These are phyloP conservation scores for Penicillium parvum DNA, from an alignment of 495 filamentous ascomycete species.

Conservation along the genomic window DNA sequence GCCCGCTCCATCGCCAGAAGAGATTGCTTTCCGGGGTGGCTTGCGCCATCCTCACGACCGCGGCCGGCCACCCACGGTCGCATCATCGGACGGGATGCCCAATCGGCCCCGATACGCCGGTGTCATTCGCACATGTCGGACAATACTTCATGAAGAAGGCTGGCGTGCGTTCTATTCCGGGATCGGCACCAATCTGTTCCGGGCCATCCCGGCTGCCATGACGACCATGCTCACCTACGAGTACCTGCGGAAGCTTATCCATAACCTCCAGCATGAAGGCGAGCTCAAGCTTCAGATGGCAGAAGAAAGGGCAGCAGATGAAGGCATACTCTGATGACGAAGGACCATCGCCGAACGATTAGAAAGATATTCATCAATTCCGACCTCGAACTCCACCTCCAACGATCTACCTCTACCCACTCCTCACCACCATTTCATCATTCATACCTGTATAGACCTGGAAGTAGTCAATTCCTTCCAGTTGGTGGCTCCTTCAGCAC, in stretches of 20 bases:
- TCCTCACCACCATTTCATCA: background rate
- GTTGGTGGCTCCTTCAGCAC: slow-evolving; percentile 13
- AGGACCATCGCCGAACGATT: background rate
- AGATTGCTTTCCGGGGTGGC: slow-evolving; percentile 62
- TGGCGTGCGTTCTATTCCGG: slow-evolving; percentile 97
- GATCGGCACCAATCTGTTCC: slow-evolving; percentile 96
- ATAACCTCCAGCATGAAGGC: slow-evolving; percentile 48
- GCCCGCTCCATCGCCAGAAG: slow-evolving; percentile 43
- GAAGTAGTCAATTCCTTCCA: slow-evolving; percentile 8
- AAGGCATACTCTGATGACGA: slow-evolving; percentile 20
- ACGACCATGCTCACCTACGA: slow-evolving; percentile 98
- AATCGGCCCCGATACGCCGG: slow-evolving; percentile 72
- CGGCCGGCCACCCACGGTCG: slow-evolving; percentile 40
- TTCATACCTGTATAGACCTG: slow-evolving; percentile 20
- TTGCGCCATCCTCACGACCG: slow-evolving; percentile 42
- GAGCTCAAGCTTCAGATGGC: slow-evolving; percentile 29
- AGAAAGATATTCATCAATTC: slow-evolving; percentile 1
- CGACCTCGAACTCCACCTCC: background rate
- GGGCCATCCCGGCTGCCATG: slow-evolving; percentile 89
- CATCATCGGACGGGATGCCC: slow-evolving; percentile 54
- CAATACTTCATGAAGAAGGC: slow-evolving; percentile 85
- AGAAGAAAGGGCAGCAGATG: slow-evolving; percentile 12
- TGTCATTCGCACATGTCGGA: slow-evolving; percentile 73
- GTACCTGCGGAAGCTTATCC: slow-evolving; percentile 62
- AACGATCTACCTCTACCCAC: slow-evolving; percentile 2